Evolutionary conservation across 2,329 filamentous ascomycete species (phyloP).

Genomic region (Fonsecaea pugnacius): DNA sequence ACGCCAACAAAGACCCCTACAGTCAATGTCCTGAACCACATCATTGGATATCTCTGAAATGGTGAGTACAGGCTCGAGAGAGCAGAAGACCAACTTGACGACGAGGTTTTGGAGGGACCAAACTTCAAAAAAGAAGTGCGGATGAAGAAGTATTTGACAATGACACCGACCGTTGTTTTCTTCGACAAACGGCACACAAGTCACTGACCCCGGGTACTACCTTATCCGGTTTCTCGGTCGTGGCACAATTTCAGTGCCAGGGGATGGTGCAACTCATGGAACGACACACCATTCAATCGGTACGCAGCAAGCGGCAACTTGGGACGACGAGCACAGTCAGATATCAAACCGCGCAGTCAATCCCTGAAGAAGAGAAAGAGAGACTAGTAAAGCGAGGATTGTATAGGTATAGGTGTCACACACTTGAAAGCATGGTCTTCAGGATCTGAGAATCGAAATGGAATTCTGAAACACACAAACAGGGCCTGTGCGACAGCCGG

Average conservation of each 20-base stretch:
- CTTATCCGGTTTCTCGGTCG: not conserved
- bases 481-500: conserved; percentile 1
- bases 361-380: not conserved
- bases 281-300: not conserved
- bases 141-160: not conserved
- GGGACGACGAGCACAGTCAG: not conserved
- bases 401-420: not conserved
- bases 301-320: not conserved
- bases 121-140: not conserved
- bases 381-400: not conserved
- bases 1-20: conserved; percentile 34
- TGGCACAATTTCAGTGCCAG: not conserved
- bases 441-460: not conserved
- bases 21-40: conserved; percentile 37
- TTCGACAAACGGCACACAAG: not conserved
- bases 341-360: not conserved
- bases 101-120: not conserved
- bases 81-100: not conserved
- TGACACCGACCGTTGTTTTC: not conserved
- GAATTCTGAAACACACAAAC: conserved; percentile 1
- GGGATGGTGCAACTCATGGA: not conserved
- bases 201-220: not conserved
- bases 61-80: not conserved
- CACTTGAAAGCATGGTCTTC: not conserved
- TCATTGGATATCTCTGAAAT: conserved; percentile 23